Conservation (phyloP, 116 monocot species). For the Iris pallida region DNA sequence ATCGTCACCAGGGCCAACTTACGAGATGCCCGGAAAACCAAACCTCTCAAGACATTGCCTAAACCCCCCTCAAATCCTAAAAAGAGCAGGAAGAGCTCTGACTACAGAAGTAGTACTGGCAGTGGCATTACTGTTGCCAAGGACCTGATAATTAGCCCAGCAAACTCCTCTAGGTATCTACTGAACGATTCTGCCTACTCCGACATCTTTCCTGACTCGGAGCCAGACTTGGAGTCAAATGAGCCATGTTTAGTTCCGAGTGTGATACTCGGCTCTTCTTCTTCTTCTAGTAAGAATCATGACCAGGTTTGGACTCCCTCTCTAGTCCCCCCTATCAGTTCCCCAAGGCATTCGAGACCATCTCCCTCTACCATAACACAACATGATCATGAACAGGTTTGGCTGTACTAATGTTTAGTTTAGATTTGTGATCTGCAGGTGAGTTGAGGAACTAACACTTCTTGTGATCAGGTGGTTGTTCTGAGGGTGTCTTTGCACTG, state of each 20-base stretch:
- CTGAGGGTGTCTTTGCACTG: constrained; percentile 78
- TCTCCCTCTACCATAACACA: constrained; percentile 1
- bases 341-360: neutral
- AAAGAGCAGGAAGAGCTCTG: neutral
- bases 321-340: neutral
- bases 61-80: constrained; percentile 2
- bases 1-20: constrained; percentile 11
- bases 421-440: neutral
- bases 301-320: neutral
- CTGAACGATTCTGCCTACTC: constrained; percentile 28
- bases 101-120: neutral
- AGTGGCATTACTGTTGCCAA: neutral
- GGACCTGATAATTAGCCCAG: constrained; percentile 28
- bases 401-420: neutral
- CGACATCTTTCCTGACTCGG: constrained; percentile 23
- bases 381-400: constrained; percentile 18
- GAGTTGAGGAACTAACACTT: neutral
- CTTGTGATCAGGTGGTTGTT: constrained; percentile 38
- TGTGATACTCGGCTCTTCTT: neutral
- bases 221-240: too few species aligned
- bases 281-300: neutral
- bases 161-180: constrained; percentile 44
- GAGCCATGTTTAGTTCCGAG: too few species aligned
- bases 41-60: too few species aligned
- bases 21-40: too few species aligned